A percentile compares a stretch with the other conserved stretches of the same genome.
phyloP scores from a whole-genome alignment of 352 stramenopile species.

The Globisporangium ultimum region DNA sequence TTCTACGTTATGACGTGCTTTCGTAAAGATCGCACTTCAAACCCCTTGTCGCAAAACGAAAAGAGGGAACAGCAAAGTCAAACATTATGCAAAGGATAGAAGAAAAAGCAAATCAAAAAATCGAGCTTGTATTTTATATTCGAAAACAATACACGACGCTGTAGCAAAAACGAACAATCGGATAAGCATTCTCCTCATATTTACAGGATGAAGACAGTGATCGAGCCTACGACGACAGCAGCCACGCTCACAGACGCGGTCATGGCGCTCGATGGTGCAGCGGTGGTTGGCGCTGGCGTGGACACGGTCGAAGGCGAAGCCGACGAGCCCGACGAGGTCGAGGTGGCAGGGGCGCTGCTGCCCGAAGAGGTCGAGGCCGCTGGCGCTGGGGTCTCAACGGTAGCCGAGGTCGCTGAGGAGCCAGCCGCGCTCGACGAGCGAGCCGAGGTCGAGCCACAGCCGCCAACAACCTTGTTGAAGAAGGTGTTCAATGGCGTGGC shows the following conservation, averaged over 20 bases:
- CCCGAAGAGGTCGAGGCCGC: neutral
- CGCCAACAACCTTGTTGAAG: slow-evolving; percentile 3
- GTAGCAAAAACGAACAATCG: too few relatives aligned
- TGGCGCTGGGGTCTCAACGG: neutral
- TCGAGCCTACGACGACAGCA: slow-evolving; percentile 3
- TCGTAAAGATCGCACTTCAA: too few relatives aligned
- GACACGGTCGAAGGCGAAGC: neutral
- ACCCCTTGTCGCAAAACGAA: too few relatives aligned
- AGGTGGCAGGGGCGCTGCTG: neutral
- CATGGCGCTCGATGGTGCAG: neutral
- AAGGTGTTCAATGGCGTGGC: slow-evolving; percentile 10
- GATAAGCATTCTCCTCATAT: too few relatives aligned
- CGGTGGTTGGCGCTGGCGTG: neutral
- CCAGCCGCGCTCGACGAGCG: slow-evolving; percentile 1
- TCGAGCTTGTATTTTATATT: too few relatives aligned
- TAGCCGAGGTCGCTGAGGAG: neutral
- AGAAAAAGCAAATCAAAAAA: too few relatives aligned
- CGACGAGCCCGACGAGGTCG: slow-evolving; percentile 7
- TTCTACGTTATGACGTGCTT: too few relatives aligned
- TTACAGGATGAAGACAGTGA: slow-evolving; percentile 8
- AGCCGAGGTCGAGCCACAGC: slow-evolving; percentile 1
- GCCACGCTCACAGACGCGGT: slow-evolving; percentile 4
- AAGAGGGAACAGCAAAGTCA: too few relatives aligned
- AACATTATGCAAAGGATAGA: too few relatives aligned
- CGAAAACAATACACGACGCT: too few relatives aligned